These are phyloP conservation scores for Sporothrix brunneoviolacea DNA, from an alignment of 2,329 filamentous ascomycete species.

Conservation along the genomic window DNA sequence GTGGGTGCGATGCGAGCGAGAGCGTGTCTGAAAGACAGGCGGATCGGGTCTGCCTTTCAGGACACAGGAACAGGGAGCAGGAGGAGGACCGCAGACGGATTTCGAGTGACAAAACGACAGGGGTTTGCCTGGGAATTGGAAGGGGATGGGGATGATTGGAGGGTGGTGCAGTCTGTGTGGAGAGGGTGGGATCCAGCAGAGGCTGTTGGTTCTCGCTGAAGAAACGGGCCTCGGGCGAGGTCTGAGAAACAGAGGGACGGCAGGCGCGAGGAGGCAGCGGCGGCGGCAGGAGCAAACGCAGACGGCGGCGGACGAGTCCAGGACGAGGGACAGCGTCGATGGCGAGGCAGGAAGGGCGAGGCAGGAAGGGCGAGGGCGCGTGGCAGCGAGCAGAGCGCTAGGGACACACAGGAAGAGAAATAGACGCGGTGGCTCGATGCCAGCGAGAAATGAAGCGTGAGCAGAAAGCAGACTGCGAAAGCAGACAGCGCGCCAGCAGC, in stretches of 20 bases:
- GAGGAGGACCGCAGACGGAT: neutral
- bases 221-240: slow-evolving; percentile 5
- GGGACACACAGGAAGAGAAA: neutral
- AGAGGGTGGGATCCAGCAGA: slow-evolving; percentile 9
- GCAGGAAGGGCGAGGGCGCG: neutral
- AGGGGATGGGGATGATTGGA: slow-evolving; percentile 16
- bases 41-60: slow-evolving; percentile 4
- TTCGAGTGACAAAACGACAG: slow-evolving; percentile 7
- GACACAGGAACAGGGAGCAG: neutral
- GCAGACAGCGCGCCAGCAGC: neutral
- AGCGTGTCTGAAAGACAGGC: neutral
- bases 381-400: neutral
- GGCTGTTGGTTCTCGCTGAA: slow-evolving; percentile 10
- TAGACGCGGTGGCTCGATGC: neutral
- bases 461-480: no score
- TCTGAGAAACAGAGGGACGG: slow-evolving; percentile 5
- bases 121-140: slow-evolving; percentile 18
- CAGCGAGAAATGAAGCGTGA: no score
- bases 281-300: neutral
- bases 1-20: neutral
- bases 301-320: no score
- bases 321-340: neutral
- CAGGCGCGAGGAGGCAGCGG: neutral
- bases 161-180: slow-evolving; percentile 12
- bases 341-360: neutral